A percentile compares a stretch with the other conserved stretches of the same genome.
These are phyloP conservation scores for Blastobotrys americana DNA, from an alignment of 805 yeast genomes.

Conservation along the genomic window DNA sequence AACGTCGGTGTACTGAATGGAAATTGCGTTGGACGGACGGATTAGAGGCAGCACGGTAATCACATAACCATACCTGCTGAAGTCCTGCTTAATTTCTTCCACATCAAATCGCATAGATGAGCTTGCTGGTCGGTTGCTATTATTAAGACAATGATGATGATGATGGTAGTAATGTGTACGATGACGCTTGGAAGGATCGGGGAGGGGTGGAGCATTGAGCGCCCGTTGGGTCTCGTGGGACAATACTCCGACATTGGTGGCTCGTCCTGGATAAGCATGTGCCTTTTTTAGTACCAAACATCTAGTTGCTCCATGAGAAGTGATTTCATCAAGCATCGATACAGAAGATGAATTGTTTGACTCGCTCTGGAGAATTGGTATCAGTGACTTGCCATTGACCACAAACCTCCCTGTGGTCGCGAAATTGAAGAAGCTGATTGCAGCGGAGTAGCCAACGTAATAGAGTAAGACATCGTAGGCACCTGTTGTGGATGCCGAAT, in stretches of 20 bases:
- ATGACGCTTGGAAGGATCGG: neutral
- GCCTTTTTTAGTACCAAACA: slow-evolving; percentile 9
- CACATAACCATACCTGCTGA: slow-evolving; percentile 13
- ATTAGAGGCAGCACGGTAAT: slow-evolving; percentile 16
- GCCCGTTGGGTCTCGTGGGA: too few relatives aligned
- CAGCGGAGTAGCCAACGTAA: slow-evolving; percentile 11
- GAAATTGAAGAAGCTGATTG: slow-evolving; percentile 12
- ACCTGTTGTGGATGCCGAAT: neutral
- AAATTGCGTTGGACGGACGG: slow-evolving; percentile 8
- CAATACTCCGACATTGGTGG: too few relatives aligned
- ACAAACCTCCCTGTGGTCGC: slow-evolving; percentile 20
- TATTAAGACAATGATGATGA: too few relatives aligned
- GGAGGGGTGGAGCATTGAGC: too few relatives aligned
- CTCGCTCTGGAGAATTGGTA: neutral
- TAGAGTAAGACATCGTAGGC: slow-evolving; percentile 12
- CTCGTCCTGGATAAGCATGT: neutral
- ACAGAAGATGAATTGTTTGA: neutral
- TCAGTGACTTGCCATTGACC: slow-evolving; percentile 16
- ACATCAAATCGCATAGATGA: too few relatives aligned
- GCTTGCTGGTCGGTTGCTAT: slow-evolving; percentile 2
- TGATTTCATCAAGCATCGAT: slow-evolving; percentile 3
- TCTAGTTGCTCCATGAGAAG: slow-evolving; percentile 8
- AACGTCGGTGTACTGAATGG: slow-evolving; percentile 19
- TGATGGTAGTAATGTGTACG: neutral
- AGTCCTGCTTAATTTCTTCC: slow-evolving; percentile 11